These are phyloP conservation scores for Allomyces macrogynus DNA, from an alignment of 192 early-diverging fungal genomes.

Conservation along the genomic window DNA sequence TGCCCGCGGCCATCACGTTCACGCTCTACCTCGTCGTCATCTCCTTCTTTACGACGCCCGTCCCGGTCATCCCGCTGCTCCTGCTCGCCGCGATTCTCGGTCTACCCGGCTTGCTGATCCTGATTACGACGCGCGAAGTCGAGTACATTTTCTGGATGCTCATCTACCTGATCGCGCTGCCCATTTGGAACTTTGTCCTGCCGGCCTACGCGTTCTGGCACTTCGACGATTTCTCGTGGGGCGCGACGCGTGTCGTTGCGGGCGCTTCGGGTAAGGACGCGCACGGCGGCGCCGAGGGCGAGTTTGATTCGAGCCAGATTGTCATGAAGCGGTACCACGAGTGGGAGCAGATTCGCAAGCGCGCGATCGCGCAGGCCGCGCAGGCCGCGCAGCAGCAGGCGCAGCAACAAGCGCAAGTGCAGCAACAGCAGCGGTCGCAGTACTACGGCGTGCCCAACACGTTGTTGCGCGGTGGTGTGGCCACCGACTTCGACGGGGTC, in stretches of 20 bases:
- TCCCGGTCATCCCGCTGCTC: slow-evolving; percentile 37
- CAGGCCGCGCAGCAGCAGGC: background rate
- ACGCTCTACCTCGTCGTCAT: slow-evolving; percentile 63
- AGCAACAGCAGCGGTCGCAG: no score
- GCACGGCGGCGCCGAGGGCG: slow-evolving; percentile 42
- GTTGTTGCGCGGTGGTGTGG: no score
- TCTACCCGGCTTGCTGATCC: slow-evolving; percentile 54
- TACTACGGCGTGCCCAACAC: no score
- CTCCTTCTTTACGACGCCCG: slow-evolving; percentile 27
- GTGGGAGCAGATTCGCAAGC: slow-evolving; percentile 23
- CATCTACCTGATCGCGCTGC: slow-evolving; percentile 46
- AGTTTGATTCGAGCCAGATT: slow-evolving; percentile 49
- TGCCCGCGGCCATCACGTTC: slow-evolving; percentile 78
- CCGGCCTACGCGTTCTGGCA: slow-evolving; percentile 66
- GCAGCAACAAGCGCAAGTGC: no score
- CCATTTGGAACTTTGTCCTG: slow-evolving; percentile 64
- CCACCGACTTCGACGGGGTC: no score
- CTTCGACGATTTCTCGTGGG: slow-evolving; percentile 77
- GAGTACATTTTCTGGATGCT: slow-evolving; percentile 71
- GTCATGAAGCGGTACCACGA: slow-evolving; percentile 63
- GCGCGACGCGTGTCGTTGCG: slow-evolving; percentile 48
- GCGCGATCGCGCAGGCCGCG: no score
- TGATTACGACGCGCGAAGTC: slow-evolving; percentile 58
- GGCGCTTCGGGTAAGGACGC: slow-evolving; percentile 33
- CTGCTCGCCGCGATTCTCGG: slow-evolving; percentile 50